Percentiles rank a stretch among this genome's conserved stretches.
phyloP scores from a whole-genome alignment of 176 grass and related monocot species.

The Triticum turgidum region DNA sequence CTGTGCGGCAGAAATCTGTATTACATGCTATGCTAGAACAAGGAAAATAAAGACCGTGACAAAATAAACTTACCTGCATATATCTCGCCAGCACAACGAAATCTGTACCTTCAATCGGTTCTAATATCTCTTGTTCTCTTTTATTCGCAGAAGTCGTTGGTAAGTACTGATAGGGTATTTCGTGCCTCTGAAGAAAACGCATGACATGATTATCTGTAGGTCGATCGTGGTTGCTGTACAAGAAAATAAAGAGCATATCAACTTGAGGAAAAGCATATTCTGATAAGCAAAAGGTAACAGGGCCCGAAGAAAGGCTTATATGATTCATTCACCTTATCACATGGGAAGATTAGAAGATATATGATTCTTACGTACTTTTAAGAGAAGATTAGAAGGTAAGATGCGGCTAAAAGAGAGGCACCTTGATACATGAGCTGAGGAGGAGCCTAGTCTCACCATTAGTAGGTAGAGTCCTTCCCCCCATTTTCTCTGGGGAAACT shows the following conservation, averaged over 20 bases:
- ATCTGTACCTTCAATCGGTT: slow-evolving; percentile 68
- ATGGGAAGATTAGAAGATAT: not conserved
- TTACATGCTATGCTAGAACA: not conserved
- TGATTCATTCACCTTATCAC: slow-evolving; percentile 66
- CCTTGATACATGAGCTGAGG: too few relatives aligned
- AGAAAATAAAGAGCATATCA: not conserved
- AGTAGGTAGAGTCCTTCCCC: too few relatives aligned
- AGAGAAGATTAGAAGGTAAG: too few relatives aligned
- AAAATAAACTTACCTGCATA: slow-evolving; percentile 71
- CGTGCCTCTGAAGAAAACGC: slow-evolving; percentile 79
- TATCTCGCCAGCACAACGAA: slow-evolving; percentile 95
- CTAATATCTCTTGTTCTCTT: slow-evolving; percentile 78
- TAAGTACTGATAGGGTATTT: slow-evolving; percentile 85
- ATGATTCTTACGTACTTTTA: too few relatives aligned
- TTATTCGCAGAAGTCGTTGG: slow-evolving; percentile 62
- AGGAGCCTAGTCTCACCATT: too few relatives aligned
- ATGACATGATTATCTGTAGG: slow-evolving; percentile 65
- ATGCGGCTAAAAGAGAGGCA: too few relatives aligned
- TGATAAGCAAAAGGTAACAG: too few relatives aligned
- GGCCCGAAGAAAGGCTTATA: too few relatives aligned
- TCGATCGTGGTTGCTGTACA: slow-evolving; percentile 79
- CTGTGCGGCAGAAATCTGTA: not conserved
- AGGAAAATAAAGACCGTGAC: not conserved
- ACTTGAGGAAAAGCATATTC: not conserved
- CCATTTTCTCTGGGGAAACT: too few relatives aligned